Percentiles rank a stretch among this genome's conserved stretches.
phyloP scores from a whole-genome alignment of 768 basidiomycete genomes.

The Pholiota molesta region DNA sequence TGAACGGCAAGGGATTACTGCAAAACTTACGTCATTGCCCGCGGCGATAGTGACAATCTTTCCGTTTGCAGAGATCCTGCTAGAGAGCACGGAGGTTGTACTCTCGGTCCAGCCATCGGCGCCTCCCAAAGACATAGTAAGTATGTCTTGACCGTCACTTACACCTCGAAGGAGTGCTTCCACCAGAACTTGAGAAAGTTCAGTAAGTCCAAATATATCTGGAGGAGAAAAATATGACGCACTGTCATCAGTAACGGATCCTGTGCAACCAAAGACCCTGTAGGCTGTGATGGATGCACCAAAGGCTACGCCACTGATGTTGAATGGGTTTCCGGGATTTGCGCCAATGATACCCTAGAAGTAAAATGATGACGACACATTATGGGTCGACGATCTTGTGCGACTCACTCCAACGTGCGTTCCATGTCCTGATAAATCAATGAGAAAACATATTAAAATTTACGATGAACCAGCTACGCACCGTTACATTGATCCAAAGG shows the following conservation, averaged over 20 bases:
- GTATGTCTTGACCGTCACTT: conserved; percentile 59
- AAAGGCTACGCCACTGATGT: conserved; percentile 73
- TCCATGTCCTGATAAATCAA: conserved; percentile 39
- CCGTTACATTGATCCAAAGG: conserved; percentile 56
- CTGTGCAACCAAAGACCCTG: conserved; percentile 64
- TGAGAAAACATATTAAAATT: not conserved
- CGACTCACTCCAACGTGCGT: conserved; percentile 48
- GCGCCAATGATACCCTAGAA: conserved; percentile 61
- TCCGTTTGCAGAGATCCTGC: conserved; percentile 57
- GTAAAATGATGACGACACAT: not conserved
- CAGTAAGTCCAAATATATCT: not conserved
- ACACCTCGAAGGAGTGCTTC: conserved; percentile 55
- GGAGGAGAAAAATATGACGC: conserved; percentile 12
- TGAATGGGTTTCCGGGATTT: conserved; percentile 59
- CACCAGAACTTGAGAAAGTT: conserved; percentile 33
- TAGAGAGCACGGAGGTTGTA: conserved; percentile 55
- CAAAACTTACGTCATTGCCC: conserved; percentile 46
- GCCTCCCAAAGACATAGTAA: conserved; percentile 69
- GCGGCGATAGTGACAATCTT: conserved; percentile 67
- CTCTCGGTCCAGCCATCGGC: conserved; percentile 66
- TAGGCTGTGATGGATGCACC: conserved; percentile 56
- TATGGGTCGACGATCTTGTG: too few species aligned
- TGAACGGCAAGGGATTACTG: not conserved
- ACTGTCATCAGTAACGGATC: conserved; percentile 56
- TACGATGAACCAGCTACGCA: conserved; percentile 16